Evolutionary conservation across 2,329 filamentous ascomycete genomes (phyloP), one percentile per base, ranked within the genome.

Genomic region (Pseudocercospora fijiensis): DNA sequence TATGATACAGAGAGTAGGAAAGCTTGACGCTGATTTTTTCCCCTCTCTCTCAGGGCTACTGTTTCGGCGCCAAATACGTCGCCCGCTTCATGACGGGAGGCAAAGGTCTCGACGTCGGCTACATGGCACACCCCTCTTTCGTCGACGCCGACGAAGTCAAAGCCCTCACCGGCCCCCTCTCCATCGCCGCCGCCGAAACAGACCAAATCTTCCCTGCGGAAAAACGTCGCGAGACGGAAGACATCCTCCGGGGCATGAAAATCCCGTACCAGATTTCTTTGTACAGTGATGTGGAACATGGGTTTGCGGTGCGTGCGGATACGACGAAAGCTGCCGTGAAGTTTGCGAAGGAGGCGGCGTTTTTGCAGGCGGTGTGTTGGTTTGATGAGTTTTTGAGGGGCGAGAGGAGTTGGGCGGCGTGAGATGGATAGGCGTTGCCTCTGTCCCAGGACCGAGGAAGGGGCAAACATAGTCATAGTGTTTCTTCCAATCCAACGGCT

Each of bases 301-400:
- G 91, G 0, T 96, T 95, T 72, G 82, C 87, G 8, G 87, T 92
- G 1, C 85, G 90, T 61, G 83, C 82, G 27, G 89, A 95, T 73
- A 64, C 83, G 30, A 82, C 72, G 65, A 82, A 87, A 67, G 83
- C 82, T 75, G 67, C 80, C 52, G 76, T 85, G 72, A 86, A 84
- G 75, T 94, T 84, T 71, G 88, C 90, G 41, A 93, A 91, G 83
- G 90, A 96, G 78, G 86, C 89, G 78, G 91, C 91, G 4, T 95
- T 95, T 75, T 72, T 83, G 67, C 91, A 95, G 81, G 90, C 90
- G 37, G 82, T 92, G 58, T 76, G 81, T 58, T 96, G 91, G 91
- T 92, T 96, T 70, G 84, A 90, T 69, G 81, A 87, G 76, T 81
- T 84, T 75, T 75, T 90, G 65, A 80, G 80, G 75, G 67, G 64